phyloP scores from a whole-genome alignment of 129 eudicot genomes.

The Logfia minima region DNA sequence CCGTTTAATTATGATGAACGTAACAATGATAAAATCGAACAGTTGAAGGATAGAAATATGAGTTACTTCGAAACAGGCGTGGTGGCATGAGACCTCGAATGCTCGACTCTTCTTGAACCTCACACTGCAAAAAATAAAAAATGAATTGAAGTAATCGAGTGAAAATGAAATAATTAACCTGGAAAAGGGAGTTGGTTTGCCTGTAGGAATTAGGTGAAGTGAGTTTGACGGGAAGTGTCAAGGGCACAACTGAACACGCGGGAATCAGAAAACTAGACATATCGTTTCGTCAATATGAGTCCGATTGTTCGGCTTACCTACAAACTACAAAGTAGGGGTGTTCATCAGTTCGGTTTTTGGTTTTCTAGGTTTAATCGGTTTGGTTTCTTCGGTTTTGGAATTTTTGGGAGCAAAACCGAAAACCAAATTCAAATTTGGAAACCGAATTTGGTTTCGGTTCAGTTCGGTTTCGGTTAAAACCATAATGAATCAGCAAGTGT shows the following conservation, averaged over 20 bases:
- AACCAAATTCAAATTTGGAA: too few relatives aligned
- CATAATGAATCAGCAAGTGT: too few relatives aligned
- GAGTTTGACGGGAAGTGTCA: neutral
- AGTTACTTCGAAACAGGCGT: slow-evolving; percentile 68
- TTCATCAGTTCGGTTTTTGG: too few relatives aligned
- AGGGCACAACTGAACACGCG: neutral
- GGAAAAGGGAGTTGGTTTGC: neutral
- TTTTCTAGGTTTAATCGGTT: too few relatives aligned
- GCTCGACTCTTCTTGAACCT: slow-evolving; percentile 27
- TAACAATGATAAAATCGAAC: slow-evolving; percentile 2
- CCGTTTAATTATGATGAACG: too few relatives aligned
- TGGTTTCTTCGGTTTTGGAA: too few relatives aligned
- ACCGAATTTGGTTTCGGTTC: too few relatives aligned
- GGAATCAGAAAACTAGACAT: slow-evolving; percentile 18
- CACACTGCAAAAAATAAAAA: slow-evolving; percentile 13
- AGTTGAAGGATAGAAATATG: neutral
- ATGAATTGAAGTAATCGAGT: neutral
- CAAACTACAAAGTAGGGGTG: neutral
- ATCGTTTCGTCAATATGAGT: neutral
- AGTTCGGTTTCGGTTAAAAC: too few relatives aligned
- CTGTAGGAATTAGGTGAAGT: slow-evolving; percentile 6
- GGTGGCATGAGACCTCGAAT: slow-evolving; percentile 46
- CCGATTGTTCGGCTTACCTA: neutral
- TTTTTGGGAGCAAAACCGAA: too few relatives aligned
- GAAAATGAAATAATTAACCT: neutral